Evolutionary conservation across 345 rosid genomes (phyloP), one percentile per base, ranked within the genome.

Genomic region (Dipteronia dyeriana): DNA sequence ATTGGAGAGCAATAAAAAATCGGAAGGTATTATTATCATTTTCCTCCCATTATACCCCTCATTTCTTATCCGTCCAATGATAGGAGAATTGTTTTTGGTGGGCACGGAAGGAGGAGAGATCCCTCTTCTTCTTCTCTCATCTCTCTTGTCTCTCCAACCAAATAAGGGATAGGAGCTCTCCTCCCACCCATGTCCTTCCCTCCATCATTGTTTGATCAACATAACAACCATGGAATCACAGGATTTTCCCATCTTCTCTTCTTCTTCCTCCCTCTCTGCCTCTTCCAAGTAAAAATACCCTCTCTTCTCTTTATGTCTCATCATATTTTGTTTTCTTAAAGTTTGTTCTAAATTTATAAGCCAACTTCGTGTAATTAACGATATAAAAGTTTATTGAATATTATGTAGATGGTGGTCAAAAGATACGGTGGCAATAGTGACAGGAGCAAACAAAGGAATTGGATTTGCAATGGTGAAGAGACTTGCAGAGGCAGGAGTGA

Each of bases 371-470:
- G 38, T 34, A 34, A 34, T 34, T 34, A 34, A 34, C 38, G 6
- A 31, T 3, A 31, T 31, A 31, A 31, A 31, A 3, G 34, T 31
- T 4, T 34, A 34, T 34, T 34, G 38, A 34, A 34, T 34, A 34
- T 34, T 34, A 34, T 34, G 77, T 68, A 90, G 97, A 73, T 95
- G 98, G 97, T 95, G 97, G 98, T 73, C 87, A 3, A 78, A 74
- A 51, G 90, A 88, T 65, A 95, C 93, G 45, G 85, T 88, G 9
- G 94, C 92, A 0, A 76, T 95, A 2, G 98, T 93, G 47, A 95
- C 93, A 4, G 98, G 98, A 85, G 97, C 92, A 1, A 95, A 93
- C 86, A 93, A 83, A 74, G 97, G 97, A 72, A 95, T 95, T 43
- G 97, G 97, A 43, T 90, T 82, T 54, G 88, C 90, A n/a, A 39